Evolutionary conservation across 257 asterid genomes (phyloP).

Genomic region (Solanum gandarillasii): DNA sequence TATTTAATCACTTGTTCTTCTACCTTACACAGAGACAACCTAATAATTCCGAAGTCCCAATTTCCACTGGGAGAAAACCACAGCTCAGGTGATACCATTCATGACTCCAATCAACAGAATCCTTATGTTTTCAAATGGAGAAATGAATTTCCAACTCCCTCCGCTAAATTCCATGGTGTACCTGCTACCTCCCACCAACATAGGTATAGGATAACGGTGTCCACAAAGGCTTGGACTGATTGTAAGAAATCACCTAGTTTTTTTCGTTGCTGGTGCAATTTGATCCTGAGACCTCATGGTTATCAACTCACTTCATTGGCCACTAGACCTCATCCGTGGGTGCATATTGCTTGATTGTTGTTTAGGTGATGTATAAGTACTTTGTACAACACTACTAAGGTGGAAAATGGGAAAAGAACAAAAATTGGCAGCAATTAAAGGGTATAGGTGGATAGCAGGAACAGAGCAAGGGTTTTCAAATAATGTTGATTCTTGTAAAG

Average conservation of each 20-base stretch:
- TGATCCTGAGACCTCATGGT: neutral
- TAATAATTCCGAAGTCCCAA: neutral
- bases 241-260: neutral
- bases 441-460: neutral
- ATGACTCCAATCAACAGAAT: neutral
- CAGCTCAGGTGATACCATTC: neutral
- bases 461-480: neutral
- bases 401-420: neutral
- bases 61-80: neutral
- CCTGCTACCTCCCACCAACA: neutral
- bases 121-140: neutral
- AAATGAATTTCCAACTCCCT: neutral
- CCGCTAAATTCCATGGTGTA: neutral
- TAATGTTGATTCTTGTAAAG: neutral
- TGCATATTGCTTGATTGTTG: neutral
- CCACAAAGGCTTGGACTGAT: neutral
- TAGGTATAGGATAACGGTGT: neutral
- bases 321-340: neutral
- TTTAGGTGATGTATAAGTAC: neutral
- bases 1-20: neutral
- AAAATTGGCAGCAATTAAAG: neutral
- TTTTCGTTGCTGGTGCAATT: neutral
- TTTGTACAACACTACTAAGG: neutral
- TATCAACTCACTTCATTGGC: neutral
- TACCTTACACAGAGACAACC: neutral